Conservation (phyloP, 2,329 filamentous ascomycete genomes). For the Paraconiothyrium brasiliense region DNA sequence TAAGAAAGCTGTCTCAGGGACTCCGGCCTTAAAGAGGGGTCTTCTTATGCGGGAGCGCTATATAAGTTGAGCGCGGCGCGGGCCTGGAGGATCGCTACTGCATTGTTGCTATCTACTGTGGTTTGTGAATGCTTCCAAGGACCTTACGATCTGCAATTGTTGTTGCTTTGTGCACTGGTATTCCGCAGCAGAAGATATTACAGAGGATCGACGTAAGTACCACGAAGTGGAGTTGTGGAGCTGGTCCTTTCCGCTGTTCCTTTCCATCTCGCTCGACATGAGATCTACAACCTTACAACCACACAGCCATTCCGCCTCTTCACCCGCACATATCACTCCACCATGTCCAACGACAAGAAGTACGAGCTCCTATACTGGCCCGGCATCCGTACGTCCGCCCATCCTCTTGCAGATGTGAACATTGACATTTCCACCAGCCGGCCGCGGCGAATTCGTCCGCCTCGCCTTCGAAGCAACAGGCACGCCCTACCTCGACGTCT, state of each 20-base stretch:
- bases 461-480: conserved; percentile 75
- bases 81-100: not conserved
- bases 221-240: not conserved
- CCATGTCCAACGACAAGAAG: conserved; percentile 35
- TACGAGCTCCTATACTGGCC: conserved; percentile 80
- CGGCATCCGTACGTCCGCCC: conserved; percentile 48
- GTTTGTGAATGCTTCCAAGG: conserved; percentile 6
- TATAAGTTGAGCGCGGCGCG: conserved; percentile 2
- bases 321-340: conserved; percentile 4
- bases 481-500: conserved; percentile 70
- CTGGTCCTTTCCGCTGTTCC: not conserved
- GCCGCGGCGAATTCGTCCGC: conserved; percentile 78
- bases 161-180: conserved; percentile 6
- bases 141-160: conserved; percentile 3
- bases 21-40: not conserved
- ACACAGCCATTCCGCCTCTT: conserved; percentile 5
- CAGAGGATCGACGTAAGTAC: conserved; percentile 10
- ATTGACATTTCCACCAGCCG: conserved; percentile 74
- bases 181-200: conserved; percentile 6
- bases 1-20: conserved; percentile 7
- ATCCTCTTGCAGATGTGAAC: conserved; percentile 69
- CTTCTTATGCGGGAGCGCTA: not conserved
- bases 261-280: not conserved
- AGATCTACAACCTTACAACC: too few relatives aligned
- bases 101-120: not conserved